Conservation (phyloP, 768 basidiomycete species). For the Agaricus subrufescens region DNA sequence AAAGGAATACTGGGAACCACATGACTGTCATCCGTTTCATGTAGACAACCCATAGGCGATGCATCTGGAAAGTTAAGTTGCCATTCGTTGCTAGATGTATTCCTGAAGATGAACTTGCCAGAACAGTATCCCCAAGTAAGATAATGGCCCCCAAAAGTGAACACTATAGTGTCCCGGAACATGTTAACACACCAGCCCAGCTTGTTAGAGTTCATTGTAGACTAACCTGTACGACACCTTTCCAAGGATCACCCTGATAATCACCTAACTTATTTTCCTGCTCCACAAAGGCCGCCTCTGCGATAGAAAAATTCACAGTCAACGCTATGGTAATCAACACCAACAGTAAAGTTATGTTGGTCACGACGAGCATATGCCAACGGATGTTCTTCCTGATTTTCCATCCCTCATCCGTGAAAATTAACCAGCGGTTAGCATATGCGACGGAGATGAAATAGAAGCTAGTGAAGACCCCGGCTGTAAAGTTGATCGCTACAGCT, state of each 20-base stretch:
- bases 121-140: background rate
- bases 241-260: background rate
- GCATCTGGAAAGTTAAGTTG: background rate
- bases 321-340: background rate
- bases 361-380: background rate
- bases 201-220: background rate
- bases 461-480: background rate
- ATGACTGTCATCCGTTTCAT: background rate
- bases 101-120: background rate
- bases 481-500: background rate
- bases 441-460: background rate
- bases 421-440: background rate
- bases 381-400: background rate
- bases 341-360: background rate
- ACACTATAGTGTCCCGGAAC: background rate
- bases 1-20: slow-evolving; percentile 5
- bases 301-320: background rate
- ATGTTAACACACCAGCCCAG: background rate
- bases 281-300: background rate
- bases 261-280: background rate
- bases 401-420: slow-evolving; percentile 10
- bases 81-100: background rate
- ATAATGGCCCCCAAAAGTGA: background rate
- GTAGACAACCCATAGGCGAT: slow-evolving; percentile 10
- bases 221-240: background rate